Base-by-base conservation (phyloP, 257 asterid species). In the Solanum gracilifrons region DNA sequence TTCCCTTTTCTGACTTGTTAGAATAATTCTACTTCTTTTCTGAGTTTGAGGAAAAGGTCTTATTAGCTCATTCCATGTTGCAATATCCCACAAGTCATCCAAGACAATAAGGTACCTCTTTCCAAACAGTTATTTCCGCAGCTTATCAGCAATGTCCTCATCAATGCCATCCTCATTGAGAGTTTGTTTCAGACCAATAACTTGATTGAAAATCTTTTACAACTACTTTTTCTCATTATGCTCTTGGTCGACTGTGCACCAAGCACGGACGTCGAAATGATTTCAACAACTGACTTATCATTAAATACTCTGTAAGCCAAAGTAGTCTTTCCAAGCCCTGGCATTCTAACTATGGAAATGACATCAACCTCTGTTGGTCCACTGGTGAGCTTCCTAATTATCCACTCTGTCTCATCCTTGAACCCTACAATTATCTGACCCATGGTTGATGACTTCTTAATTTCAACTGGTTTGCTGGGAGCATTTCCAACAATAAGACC, bases 91-190 rank as follows among this genome's bases (percentile, higher is more conserved):
- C 2, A 87, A 23, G 87, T 90, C 90, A 87, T 90, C 92, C 55
- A 90, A 21, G 23, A 90, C 89, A n/a, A 88, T 76, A 11, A 88
- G 80, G n/a, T 86, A 90, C 29, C 86, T 86, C 73, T n/a, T 58
- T 21, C 84, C 71, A 9, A 48, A 58, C 13, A 82, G 36, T 29
- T 86, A 35, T 23, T 55, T 20, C 83, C 43, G 46, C 60, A 82
- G 72, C 72, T 48, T 51, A 51, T 51, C 31, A 82, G 72, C 32
- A 7, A 75, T 60, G 7, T 88, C 68, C 23, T 25, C 85, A 16
- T 51, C 69, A 16, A 9, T 60, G 41, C 3, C 5, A 35, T 51
- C 86, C 69, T 46, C 85, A 41, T 25, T 27, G 18, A 32, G 20
- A 9, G 9, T 82, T 15, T 82, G 31, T n/a, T 31, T 55, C 29